Conservation (phyloP, 352 stramenopile genomes). For the Globisporangium uncinulatum region DNA sequence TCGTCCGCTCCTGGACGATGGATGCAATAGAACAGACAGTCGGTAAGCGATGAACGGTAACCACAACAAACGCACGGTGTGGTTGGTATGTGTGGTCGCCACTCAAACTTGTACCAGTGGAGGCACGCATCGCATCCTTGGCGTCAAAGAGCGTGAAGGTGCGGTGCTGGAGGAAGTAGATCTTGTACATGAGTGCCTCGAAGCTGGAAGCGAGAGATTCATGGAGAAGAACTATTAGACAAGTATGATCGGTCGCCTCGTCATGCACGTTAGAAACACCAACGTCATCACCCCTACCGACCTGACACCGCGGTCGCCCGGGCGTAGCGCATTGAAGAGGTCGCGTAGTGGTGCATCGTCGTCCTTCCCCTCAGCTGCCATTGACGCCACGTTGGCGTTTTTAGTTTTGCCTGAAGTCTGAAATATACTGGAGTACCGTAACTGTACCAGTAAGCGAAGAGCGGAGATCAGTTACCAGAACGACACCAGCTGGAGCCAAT, state of each 20-base stretch:
- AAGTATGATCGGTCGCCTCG: too few relatives aligned
- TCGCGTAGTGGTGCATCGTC: conserved; percentile 36
- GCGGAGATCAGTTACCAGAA: neutral
- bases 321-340: conserved; percentile 47
- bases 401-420: too few relatives aligned
- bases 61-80: neutral
- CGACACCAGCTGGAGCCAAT: neutral
- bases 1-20: conserved; percentile 26
- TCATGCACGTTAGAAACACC: too few relatives aligned
- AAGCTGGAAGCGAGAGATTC: conserved; percentile 13
- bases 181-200: conserved; percentile 28
- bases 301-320: conserved; percentile 47
- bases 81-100: too few relatives aligned
- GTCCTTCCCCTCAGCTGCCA: conserved; percentile 19
- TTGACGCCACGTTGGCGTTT: neutral
- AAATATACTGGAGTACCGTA: too few relatives aligned
- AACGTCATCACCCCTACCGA: neutral
- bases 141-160: conserved; percentile 62
- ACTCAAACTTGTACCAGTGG: conserved; percentile 21
- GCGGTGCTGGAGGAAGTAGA: conserved; percentile 67
- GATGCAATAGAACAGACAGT: neutral
- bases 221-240: neutral
- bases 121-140: conserved; percentile 56
- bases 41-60: neutral
- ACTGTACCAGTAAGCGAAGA: too few relatives aligned